Conservation (phyloP, 495 filamentous ascomycete species). For the Neurospora sp. region DNA sequence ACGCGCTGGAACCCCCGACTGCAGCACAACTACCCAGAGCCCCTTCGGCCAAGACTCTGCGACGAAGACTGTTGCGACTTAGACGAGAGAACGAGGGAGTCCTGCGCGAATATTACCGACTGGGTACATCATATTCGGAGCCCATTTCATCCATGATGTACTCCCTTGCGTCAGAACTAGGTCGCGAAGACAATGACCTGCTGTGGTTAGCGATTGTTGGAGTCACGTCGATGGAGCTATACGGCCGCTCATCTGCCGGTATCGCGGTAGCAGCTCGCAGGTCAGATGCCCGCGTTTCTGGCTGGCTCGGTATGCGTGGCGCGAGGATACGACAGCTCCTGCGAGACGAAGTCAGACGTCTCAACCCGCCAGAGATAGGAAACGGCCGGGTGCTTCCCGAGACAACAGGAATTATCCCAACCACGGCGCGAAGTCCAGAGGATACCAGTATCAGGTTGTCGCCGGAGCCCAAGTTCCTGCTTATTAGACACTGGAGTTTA, state of each 20-base stretch:
- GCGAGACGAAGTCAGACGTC: constrained; percentile 85
- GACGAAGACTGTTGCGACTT: constrained; percentile 59
- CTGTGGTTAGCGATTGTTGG: constrained; percentile 93
- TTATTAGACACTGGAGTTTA: constrained; percentile 92
- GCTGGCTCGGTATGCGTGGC: constrained; percentile 76
- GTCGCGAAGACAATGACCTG: constrained; percentile 91
- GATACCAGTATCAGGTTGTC: constrained; percentile 89
- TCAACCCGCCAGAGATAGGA: constrained; percentile 72
- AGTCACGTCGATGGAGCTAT: constrained; percentile 82
- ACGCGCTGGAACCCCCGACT: constrained; percentile 37
- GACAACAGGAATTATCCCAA: constrained; percentile 69
- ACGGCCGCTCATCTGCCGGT: constrained; percentile 73
- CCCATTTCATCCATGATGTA: constrained; percentile 91
- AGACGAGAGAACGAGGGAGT: constrained; percentile 65
- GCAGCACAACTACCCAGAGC: constrained; percentile 48
- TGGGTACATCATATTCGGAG: constrained; percentile 86
- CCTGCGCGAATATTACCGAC: constrained; percentile 68
- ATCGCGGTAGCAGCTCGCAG: constrained; percentile 58
- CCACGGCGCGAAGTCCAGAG: constrained; percentile 75
- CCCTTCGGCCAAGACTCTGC: constrained; percentile 58
- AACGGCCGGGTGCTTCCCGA: constrained; percentile 40
- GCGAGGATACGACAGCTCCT: constrained; percentile 75
- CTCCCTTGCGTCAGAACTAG: constrained; percentile 86
- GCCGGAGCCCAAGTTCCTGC: constrained; percentile 86
- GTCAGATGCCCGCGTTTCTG: constrained; percentile 44